Percentiles rank a stretch among this genome's conserved stretches.
These are phyloP conservation scores for Solanum paucissectum DNA, from an alignment of 257 asterid species.

Conservation along the genomic window DNA sequence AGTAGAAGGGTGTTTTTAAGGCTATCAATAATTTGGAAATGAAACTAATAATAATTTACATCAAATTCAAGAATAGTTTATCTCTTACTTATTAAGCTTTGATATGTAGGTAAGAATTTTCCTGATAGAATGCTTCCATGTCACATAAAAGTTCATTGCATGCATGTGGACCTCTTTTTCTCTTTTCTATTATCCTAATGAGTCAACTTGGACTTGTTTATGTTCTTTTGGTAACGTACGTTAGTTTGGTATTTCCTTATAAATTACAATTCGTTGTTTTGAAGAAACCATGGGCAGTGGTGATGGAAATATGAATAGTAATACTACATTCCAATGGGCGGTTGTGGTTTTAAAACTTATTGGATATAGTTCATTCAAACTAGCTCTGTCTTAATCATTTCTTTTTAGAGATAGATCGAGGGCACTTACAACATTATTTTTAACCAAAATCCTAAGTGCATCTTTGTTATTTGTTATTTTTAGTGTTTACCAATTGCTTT, in stretches of 20 bases:
- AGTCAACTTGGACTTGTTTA: constrained; percentile 8
- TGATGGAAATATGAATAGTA: not conserved
- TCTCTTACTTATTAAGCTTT: not conserved
- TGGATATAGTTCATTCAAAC: not conserved
- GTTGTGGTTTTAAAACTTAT: not conserved
- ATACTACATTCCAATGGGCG: constrained; percentile 11
- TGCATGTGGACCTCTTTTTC: constrained; percentile 7
- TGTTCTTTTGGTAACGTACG: not conserved
- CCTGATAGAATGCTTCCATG: constrained; percentile 5
- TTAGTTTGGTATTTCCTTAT: not conserved
- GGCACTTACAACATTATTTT: not conserved
- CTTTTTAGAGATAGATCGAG: not conserved
- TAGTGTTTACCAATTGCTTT: not conserved
- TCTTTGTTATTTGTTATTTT: not conserved
- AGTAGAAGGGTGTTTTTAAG: too few species aligned
- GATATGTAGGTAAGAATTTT: not conserved
- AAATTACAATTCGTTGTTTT: not conserved
- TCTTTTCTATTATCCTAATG: not conserved
- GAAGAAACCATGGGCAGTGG: constrained; percentile 17
- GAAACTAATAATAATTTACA: too few species aligned
- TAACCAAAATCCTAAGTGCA: not conserved
- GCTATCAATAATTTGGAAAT: too few species aligned
- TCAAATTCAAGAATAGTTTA: too few species aligned
- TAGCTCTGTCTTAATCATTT: not conserved
- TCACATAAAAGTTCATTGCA: not conserved